Percentiles rank a stretch among this genome's conserved stretches.
phyloP scores from a whole-genome alignment of 371 early-diverging fungal species.

The Actinomucor elegans region DNA sequence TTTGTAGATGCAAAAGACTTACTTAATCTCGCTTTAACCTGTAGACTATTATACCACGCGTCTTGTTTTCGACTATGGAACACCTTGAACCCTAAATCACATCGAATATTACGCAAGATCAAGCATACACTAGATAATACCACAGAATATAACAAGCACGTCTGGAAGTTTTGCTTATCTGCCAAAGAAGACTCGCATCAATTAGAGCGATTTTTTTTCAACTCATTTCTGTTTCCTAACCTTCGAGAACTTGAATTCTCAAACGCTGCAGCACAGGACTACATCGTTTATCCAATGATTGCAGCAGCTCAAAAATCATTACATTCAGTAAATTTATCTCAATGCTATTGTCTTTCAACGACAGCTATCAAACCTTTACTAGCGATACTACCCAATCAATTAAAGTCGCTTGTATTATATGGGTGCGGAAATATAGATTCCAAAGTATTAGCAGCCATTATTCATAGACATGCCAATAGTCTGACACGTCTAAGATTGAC shows the following conservation, averaged over 20 bases:
- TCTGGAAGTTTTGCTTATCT: constrained; percentile 33
- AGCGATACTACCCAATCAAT: constrained; percentile 18
- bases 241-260: constrained; percentile 39
- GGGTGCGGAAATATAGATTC: constrained; percentile 42
- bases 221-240: constrained; percentile 36
- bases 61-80: constrained; percentile 37
- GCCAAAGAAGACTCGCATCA: constrained; percentile 20
- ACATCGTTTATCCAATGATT: constrained; percentile 33
- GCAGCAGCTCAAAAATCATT: constrained; percentile 19
- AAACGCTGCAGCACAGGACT: constrained; percentile 44
- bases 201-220: constrained; percentile 31
- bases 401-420: constrained; percentile 36
- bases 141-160: constrained; percentile 26
- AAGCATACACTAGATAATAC: constrained; percentile 36
- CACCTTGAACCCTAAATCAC: constrained; percentile 36
- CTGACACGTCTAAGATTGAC: constrained; percentile 35
- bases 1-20: constrained; percentile 35
- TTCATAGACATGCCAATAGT: constrained; percentile 28
- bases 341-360: constrained; percentile 45
- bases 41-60: constrained; percentile 27
- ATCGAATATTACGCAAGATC: constrained; percentile 33
- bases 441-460: constrained; percentile 27
- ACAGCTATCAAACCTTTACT: constrained; percentile 38
- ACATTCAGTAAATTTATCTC: constrained; percentile 37
- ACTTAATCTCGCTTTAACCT: constrained; percentile 35